phyloP scores from a whole-genome alignment of 805 yeast species.

The Candida peoriensis region DNA sequence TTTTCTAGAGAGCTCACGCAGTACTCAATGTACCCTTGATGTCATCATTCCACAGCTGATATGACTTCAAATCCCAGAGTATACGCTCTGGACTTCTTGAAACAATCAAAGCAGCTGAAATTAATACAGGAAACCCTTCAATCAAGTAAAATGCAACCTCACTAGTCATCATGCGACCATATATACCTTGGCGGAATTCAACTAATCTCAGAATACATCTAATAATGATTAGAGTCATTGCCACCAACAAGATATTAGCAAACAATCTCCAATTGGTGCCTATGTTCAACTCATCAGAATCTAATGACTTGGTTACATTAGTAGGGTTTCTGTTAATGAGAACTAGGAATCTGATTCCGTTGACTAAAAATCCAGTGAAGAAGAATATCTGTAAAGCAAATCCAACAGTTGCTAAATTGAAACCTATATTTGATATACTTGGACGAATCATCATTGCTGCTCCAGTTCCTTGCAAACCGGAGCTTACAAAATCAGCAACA shows the following conservation, averaged over 20 bases:
- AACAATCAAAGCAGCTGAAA: too few relatives aligned
- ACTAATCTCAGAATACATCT: conserved; percentile 4
- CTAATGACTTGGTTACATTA: neutral
- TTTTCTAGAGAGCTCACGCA: too few relatives aligned
- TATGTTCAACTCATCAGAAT: neutral
- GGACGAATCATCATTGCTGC: neutral
- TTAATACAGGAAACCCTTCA: too few relatives aligned
- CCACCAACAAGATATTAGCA: neutral
- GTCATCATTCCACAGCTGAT: neutral
- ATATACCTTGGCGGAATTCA: neutral
- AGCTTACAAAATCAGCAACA: conserved; percentile 4
- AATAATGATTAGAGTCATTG: conserved; percentile 1
- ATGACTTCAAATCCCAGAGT: neutral
- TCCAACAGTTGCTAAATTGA: neutral
- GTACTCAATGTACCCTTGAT: too few relatives aligned
- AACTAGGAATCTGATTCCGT: neutral
- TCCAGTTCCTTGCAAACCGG: neutral
- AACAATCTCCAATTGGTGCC: neutral
- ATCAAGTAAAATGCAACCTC: conserved; percentile 3
- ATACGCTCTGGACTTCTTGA: too few relatives aligned
- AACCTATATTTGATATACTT: neutral
- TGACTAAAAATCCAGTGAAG: conserved; percentile 1
- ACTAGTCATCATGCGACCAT: neutral
- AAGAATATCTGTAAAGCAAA: conserved; percentile 4
- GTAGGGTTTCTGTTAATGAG: conserved; percentile 1